phyloP scores from a whole-genome alignment of 352 stramenopile genomes.

The Globisporangium okanoganense region DNA sequence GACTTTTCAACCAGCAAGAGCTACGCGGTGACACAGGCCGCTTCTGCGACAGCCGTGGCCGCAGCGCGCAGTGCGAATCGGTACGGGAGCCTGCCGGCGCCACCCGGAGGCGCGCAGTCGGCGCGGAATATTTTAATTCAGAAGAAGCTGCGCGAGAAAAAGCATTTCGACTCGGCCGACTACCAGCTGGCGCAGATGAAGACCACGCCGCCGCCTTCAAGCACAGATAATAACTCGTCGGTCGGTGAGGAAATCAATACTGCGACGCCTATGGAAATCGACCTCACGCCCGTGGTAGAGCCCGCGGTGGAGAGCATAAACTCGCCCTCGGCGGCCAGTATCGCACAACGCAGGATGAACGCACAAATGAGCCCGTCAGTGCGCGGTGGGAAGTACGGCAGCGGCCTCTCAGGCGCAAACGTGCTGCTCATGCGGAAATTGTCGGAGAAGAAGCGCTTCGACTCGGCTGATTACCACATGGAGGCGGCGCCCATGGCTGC shows the following conservation, averaged over 20 bases:
- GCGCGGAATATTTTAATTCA: conserved; percentile 69
- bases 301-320: conserved; percentile 23
- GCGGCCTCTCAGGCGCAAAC: conserved; percentile 22
- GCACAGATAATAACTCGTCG: conserved; percentile 13
- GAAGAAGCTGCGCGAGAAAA: conserved; percentile 66
- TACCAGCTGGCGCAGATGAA: conserved; percentile 52
- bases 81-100: conserved; percentile 21
- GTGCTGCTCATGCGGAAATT: conserved; percentile 33
- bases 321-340: conserved; percentile 41
- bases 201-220: conserved; percentile 10
- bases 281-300: conserved; percentile 17
- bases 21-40: not conserved
- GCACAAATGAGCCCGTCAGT: conserved; percentile 59
- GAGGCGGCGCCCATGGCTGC: conserved; percentile 1
- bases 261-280: conserved; percentile 26
- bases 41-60: not conserved
- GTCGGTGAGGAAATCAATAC: conserved; percentile 6
- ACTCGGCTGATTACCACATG: conserved; percentile 37
- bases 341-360: conserved; percentile 14
- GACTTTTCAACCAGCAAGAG: not conserved
- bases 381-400: conserved; percentile 42
- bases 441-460: conserved; percentile 33
- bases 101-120: conserved; percentile 31
- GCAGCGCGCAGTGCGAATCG: conserved; percentile 7
- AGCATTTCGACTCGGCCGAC: conserved; percentile 73